Evolutionary conservation across 495 filamentous ascomycete species (phyloP), one percentile per base, ranked within the genome.

Genomic region (Neurospora sp.): DNA sequence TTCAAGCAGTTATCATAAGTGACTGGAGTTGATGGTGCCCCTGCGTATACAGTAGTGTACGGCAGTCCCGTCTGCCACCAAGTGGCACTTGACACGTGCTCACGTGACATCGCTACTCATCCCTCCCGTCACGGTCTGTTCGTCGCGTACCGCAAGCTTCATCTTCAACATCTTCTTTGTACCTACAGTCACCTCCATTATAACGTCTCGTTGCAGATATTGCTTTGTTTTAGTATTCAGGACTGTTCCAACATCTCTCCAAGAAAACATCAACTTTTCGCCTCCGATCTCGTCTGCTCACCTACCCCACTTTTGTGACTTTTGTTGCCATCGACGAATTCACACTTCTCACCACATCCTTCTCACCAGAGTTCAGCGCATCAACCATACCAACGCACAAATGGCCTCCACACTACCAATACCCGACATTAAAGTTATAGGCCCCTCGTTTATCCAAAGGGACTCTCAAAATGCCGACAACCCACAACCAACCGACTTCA

Each of bases 401-500:
- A 66, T 66, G 53, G 53, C 53, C 14, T 66, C 53, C 6, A 18
- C 53, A 66, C 53, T 66, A 37, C 53, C 53, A 66, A 35, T 66
- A 66, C 27, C 53, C 27, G 53, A 31, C 5, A 66, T 66, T 27
- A 66, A 66, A 1, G 27, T 66, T 12, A 66, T 66, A 31, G 12
- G 3, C 6, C 53, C 53, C 27, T 66, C 53, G 0, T 66, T 66
- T 9, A 66, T 66, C 6, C 27, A 66, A 2, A 66, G 6, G 53
- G 53, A 66, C 14, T 66, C 53, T 8, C 53, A 35, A 14, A 66
- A 35, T 18, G 1, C 53, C 12, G 53, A 46, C 3, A 22, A 38
- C 3, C 40, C 72, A 27, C 40, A 59, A 18, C 72, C 68, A 41
- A 71, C 76, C 22, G 84, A 94, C 80, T 98, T 97, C 79, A 92